Base-by-base conservation (phyloP, 164 flowering plant genomes). In the Tetracentron sinense region DNA sequence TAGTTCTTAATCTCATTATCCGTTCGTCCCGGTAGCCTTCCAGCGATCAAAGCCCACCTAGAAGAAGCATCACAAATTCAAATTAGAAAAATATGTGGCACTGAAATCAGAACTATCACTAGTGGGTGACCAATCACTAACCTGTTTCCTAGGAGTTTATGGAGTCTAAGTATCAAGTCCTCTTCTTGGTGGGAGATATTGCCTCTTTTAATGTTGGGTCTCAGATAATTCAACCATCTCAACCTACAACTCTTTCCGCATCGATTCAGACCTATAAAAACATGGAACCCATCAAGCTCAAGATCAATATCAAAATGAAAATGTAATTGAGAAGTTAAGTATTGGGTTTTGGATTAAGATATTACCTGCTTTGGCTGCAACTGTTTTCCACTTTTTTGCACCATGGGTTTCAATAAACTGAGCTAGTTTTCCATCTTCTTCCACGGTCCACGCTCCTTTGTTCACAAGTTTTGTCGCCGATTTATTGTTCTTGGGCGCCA, bases 221-320 rank as follows among this genome's bases (percentile, higher is more conserved):
- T 71, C 53, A 75, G 62, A 52, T 79, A 76, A 53, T 79, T 79
- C 62, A 79, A 20, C 82, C 82, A 76, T 60, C 82, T 69, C 61
- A 76, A 30, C 29, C 82, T 69, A 57, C 82, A 79, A 61, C 79
- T 76, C 72, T 76, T 76, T 30, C 78, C 80, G 21, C 80, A 72
- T 52, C 80, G 57, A 35, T 67, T 73, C 21, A 76, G n/a, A 47
- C 82, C 79, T 75, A 64, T 31, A 49, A 38, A 38, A 38, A 38
- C 44, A 38, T 4, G 14, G 14, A 38, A 38, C 14, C 44, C 44
- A 38, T 38, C 44, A 38, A 38, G 11, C 8, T 16, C 44, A 12
- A 38, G 44, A 38, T 38, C 44, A 38, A 38, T 4, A 4, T 33
- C 38, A 33, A 33, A 33, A 33, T n/a, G n/a, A n/a, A n/a, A n/a